Conservation (phyloP, 2,329 filamentous ascomycete genomes). For the Ascocoryne sarcoides region DNA sequence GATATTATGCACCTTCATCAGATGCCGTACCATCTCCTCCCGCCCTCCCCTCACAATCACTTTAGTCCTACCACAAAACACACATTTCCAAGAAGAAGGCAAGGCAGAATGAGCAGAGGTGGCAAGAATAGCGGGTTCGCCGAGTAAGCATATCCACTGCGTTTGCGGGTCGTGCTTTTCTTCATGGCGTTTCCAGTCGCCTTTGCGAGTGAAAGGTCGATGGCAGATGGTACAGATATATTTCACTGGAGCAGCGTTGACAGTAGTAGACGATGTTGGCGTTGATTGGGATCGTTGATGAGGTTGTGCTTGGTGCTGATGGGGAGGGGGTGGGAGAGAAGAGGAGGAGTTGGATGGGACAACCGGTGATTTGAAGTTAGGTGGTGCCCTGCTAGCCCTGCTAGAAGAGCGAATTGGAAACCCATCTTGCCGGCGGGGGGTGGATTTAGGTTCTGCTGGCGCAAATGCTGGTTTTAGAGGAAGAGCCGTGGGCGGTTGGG, state of each 20-base stretch:
- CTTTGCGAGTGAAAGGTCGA: conserved; percentile 13
- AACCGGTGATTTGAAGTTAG: too few relatives aligned
- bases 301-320: too few relatives aligned
- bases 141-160: conserved; percentile 17
- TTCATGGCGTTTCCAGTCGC: conserved; percentile 21
- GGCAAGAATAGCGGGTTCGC: conserved; percentile 5
- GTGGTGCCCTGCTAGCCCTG: too few relatives aligned
- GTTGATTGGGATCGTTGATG: too few relatives aligned
- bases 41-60: not conserved
- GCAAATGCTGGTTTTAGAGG: too few relatives aligned
- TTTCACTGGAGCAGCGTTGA: too few relatives aligned
- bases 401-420: too few relatives aligned
- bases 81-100: conserved; percentile 10
- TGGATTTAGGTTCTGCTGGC: too few relatives aligned
- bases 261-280: not conserved
- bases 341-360: too few relatives aligned
- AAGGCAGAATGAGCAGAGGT: not conserved
- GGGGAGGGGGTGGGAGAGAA: too few relatives aligned
- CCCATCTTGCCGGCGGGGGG: too few relatives aligned
- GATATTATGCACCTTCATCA: conserved; percentile 13
- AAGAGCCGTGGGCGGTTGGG: too few relatives aligned
- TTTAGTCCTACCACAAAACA: conserved; percentile 11
- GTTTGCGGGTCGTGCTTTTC: conserved; percentile 16
- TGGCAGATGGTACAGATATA: conserved; percentile 16
- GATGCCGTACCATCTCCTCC: conserved; percentile 11